Conservation (phyloP, 225 moss, liverwort and hornwort species). For the Straminergon stramineum region DNA sequence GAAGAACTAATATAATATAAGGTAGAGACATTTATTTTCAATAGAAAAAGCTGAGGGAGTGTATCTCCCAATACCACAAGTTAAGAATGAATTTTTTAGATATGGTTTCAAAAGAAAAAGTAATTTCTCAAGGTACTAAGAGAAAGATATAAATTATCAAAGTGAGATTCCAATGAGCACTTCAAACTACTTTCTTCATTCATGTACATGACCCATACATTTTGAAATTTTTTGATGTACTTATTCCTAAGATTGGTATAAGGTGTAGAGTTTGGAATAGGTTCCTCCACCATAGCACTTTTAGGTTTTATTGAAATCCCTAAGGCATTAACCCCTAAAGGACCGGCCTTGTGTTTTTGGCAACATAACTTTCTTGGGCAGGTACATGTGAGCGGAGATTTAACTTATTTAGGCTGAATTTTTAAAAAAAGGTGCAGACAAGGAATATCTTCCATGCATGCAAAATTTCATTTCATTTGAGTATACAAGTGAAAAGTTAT, state of each 20-base stretch:
- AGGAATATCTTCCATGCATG: too few relatives aligned
- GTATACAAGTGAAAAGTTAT: too few relatives aligned
- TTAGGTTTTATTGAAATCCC: background rate
- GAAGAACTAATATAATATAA: background rate
- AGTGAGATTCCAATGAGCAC: background rate
- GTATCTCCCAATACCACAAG: background rate
- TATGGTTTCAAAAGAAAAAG: background rate
- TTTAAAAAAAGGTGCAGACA: too few relatives aligned
- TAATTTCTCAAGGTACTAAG: background rate
- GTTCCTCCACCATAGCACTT: background rate
- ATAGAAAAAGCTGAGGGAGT: background rate
- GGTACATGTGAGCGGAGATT: too few relatives aligned
- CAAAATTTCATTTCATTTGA: too few relatives aligned
- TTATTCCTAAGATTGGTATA: background rate
- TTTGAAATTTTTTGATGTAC: background rate
- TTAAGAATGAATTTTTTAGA: background rate
- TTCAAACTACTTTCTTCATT: background rate
- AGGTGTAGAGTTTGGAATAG: background rate
- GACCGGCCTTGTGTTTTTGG: too few relatives aligned
- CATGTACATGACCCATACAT: background rate
- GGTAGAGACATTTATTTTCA: background rate
- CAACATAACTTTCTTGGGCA: too few relatives aligned
- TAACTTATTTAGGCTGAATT: too few relatives aligned
- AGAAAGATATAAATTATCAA: background rate
- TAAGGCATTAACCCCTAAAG: fast-evolving